A percentile compares a stretch with the other conserved stretches of the same genome.
These are phyloP conservation scores for Rhodotorula kratochvilovae DNA, from an alignment of 768 basidiomycete species.

Conservation along the genomic window DNA sequence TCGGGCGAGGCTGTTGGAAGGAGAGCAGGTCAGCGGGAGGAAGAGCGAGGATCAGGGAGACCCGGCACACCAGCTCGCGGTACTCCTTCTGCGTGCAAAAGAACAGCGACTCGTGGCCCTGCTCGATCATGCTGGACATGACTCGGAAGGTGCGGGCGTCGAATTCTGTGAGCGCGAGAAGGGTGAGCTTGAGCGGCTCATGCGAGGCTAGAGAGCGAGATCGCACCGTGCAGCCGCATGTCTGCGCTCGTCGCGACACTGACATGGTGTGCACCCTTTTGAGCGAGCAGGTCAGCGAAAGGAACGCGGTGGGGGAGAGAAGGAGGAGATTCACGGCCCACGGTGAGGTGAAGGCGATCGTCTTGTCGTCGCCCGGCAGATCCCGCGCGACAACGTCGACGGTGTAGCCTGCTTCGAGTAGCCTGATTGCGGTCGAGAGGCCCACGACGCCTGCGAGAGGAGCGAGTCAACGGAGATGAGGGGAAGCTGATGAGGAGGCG, in stretches of 20 bases:
- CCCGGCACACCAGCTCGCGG: constrained; percentile 12
- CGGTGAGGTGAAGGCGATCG: constrained; percentile 69
- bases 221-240: constrained; percentile 57
- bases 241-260: constrained; percentile 55
- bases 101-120: constrained; percentile 8
- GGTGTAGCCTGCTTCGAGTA: constrained; percentile 62
- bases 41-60: background rate
- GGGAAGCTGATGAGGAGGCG: constrained; percentile 7
- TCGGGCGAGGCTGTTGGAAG: background rate
- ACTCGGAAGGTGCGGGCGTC: constrained; percentile 69
- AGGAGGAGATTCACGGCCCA: constrained; percentile 67
- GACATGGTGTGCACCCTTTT: constrained; percentile 75
- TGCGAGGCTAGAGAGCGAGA: background rate
- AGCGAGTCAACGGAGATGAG: constrained; percentile 10
- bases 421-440: constrained; percentile 65
- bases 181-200: background rate
- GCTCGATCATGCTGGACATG: constrained; percentile 61
- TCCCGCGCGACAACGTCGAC: constrained; percentile 69
- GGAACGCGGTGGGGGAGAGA: background rate
- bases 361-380: constrained; percentile 67
- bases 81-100: constrained; percentile 21
- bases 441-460: constrained; percentile 63
- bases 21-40: background rate
- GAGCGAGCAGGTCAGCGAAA: background rate
- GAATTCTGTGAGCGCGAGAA: constrained; percentile 52